These are phyloP conservation scores for Purpureocillium lavendulum DNA, from an alignment of 2,329 filamentous ascomycete genomes.

Conservation along the genomic window DNA sequence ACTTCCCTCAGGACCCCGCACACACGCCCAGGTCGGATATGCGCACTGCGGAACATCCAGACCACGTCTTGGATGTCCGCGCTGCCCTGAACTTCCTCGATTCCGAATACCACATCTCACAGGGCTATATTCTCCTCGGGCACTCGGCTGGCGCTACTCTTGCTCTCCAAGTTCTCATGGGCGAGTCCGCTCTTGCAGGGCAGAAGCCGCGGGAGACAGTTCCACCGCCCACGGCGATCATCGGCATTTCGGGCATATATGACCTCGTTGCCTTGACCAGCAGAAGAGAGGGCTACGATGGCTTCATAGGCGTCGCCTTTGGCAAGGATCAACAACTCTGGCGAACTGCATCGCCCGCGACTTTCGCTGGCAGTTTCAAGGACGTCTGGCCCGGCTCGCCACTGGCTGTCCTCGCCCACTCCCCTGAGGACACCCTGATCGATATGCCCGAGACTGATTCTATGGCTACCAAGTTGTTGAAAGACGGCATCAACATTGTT, in stretches of 20 bases:
- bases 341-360: slow-evolving; percentile 47
- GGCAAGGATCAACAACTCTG: slow-evolving; percentile 42
- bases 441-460: slow-evolving; percentile 48
- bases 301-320: slow-evolving; percentile 54
- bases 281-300: slow-evolving; percentile 39
- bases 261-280: slow-evolving; percentile 47
- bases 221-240: slow-evolving; percentile 40
- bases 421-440: slow-evolving; percentile 39
- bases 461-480: slow-evolving; percentile 40
- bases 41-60: slow-evolving; percentile 45
- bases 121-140: slow-evolving; percentile 48
- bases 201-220: slow-evolving; percentile 12
- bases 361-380: slow-evolving; percentile 31
- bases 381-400: slow-evolving; percentile 25
- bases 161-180: slow-evolving; percentile 51
- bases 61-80: slow-evolving; percentile 51
- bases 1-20: slow-evolving; percentile 26
- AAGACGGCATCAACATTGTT: slow-evolving; percentile 24
- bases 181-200: slow-evolving; percentile 18
- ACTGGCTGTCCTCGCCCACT: slow-evolving; percentile 34
- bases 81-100: slow-evolving; percentile 40
- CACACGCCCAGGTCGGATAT: slow-evolving; percentile 17
- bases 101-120: slow-evolving; percentile 33
- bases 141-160: slow-evolving; percentile 59
- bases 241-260: slow-evolving; percentile 60